phyloP scores from a whole-genome alignment of 2,329 filamentous ascomycete species.

The Pseudonectria foliicola region DNA sequence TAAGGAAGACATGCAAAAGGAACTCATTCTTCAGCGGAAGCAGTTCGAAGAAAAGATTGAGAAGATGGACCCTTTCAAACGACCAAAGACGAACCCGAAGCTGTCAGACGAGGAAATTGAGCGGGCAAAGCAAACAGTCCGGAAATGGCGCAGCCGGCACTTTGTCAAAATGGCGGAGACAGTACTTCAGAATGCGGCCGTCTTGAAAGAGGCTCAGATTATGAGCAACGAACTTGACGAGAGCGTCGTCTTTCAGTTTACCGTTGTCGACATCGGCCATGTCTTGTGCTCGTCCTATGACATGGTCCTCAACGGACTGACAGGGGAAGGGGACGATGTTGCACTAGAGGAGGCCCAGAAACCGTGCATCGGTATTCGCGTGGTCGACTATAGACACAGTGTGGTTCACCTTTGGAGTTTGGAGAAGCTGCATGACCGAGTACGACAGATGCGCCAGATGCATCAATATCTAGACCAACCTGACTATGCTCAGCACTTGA shows the following conservation, averaged over 20 bases:
- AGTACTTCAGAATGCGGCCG: constrained; percentile 78
- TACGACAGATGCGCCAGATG: constrained; percentile 91
- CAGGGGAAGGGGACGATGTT: constrained; percentile 74
- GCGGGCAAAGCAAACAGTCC: constrained; percentile 58
- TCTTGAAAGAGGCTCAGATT: constrained; percentile 90
- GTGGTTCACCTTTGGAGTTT: constrained; percentile 92
- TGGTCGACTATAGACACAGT: constrained; percentile 81
- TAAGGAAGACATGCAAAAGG: constrained; percentile 83
- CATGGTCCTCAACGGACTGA: constrained; percentile 85
- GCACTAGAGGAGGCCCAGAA: constrained; percentile 76
- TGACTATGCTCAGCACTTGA: constrained; percentile 89
- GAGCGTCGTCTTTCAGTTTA: constrained; percentile 89
- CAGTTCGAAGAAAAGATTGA: constrained; percentile 80
- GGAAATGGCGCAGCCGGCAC: constrained; percentile 74
- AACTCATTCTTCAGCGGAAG: constrained; percentile 75
- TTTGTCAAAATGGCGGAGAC: constrained; percentile 93
- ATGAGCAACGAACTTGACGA: constrained; percentile 97
- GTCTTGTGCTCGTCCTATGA: constrained; percentile 91
- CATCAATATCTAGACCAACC: constrained; percentile 94
- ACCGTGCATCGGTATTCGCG: constrained; percentile 82
- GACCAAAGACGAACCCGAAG: constrained; percentile 52
- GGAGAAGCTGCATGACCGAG: constrained; percentile 80
- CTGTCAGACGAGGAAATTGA: constrained; percentile 67
- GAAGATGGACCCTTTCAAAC: constrained; percentile 60
- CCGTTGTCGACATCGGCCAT: constrained; percentile 82